Base-by-base conservation (phyloP, 805 yeast genomes). In the Metschnikowia sp. region DNA sequence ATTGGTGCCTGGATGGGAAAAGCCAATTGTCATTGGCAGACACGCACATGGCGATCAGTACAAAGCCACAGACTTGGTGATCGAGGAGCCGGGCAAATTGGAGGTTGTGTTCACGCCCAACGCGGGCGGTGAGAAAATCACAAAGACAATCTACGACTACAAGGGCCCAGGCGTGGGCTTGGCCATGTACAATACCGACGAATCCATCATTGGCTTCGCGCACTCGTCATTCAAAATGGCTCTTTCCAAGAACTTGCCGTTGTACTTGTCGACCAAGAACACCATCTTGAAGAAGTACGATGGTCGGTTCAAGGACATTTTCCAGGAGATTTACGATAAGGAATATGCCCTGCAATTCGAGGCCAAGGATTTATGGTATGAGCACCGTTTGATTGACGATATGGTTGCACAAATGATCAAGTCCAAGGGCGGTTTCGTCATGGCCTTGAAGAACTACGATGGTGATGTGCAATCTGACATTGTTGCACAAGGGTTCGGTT, bases 361-460 rank as follows among this genome's bases (percentile, higher is more conserved):
- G 66, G 75, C 74, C 47, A 68, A 70, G 38, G 94, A 90, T n/a
- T 86, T 91, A 67, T 90, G 96, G 96, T 91, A 87, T 70, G 97
- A 92, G 74, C 98, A 92, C 74, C 83, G 98, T 61, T 77, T 92
- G 58, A 92, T 92, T 58, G 98, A 92, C 70, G 98, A 92, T 67
- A 92, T 92, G 98, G 98, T 92, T 42, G 98, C 98, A 19, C 97
- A 92, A 76, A 91, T 92, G 97, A 75, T 92, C 67, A 92, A 92
- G 76, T 88, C 97, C 39, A 83, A 81, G 64, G 98, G 98, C 61
- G 97, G 98, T 6, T 92, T 77, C 68, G 86, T 92, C 60, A 88
- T 92, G 70, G 98, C 98, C 40, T 81, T 92, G 86, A 92, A 92
- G 77, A 92, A 92, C 76, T 92, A 92, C 72, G 98, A 92, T 68